Evolutionary conservation across 495 filamentous ascomycete genomes (phyloP), one percentile per base, ranked within the genome.

Genomic region (Tuber magnatum): DNA sequence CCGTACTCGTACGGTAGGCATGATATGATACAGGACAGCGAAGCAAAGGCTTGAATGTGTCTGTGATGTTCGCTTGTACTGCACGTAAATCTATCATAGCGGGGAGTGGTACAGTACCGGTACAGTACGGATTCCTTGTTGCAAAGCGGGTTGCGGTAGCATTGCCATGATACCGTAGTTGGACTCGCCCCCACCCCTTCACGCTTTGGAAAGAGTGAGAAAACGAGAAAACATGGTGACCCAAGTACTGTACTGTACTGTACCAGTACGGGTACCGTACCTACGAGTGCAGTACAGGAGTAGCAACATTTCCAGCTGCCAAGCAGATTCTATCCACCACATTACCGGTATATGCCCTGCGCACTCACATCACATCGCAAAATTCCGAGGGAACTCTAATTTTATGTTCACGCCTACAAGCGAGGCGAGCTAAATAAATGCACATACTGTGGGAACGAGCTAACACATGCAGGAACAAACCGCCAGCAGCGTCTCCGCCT

Each of bases 401-500:
- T 65, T 35, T 65, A 65, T 35, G 14, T 20, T 35, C 56, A 28
- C 28, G 12, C 56, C 28, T 14, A 35, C 56, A 65, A 35, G 56
- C 56, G 56, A 65, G 4, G 56, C 28, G 4, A 18, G 56, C 28
- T 14, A 35, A 65, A 20, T 65, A 65, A 65, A 65, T 65, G 56
- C 56, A 65, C 56, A 32, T 65, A 35, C 3, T 61, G 9, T 61
- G n/a, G 24, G 12, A 6, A 16, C 4, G 14, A 65, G 6, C 51
- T 0, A 61, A 65, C 56, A 35, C 56, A 65, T 65, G 56, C 56
- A 61, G 56, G 56, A 65, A 65, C 56, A 65, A 28, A 65, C 56
- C 14, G 6, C 56, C 18, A 18, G 56, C 56, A 18, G 28, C 32
- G 6, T 35, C 28, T 35, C 56, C 28, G 56, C 56, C 56, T 35